Percentiles rank a stretch among this genome's conserved stretches.
Evolutionary conservation across 306 rosid species (phyloP).

Genomic region (Cyamopsis tetragonoloba): DNA sequence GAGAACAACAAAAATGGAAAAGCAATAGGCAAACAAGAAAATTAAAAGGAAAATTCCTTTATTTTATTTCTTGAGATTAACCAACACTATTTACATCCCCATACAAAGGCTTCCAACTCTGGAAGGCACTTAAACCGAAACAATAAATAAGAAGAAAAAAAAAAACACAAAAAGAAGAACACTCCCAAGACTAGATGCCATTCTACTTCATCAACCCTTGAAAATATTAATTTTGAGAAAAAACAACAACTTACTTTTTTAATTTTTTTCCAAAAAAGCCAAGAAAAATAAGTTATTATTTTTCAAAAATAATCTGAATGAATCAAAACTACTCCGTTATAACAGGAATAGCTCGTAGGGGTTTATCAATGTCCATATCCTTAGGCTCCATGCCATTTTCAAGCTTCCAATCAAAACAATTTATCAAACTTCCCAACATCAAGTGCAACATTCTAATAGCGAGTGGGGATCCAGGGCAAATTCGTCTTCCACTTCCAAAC

Average conservation of each 20-base stretch:
- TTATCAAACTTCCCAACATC: slow-evolving; percentile 49
- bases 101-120: neutral
- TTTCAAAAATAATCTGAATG: too few relatives aligned
- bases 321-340: too few relatives aligned
- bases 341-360: slow-evolving; percentile 21
- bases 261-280: too few relatives aligned
- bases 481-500: slow-evolving; percentile 42
- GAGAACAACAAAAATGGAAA: too few relatives aligned
- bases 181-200: too few relatives aligned
- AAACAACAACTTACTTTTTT: too few relatives aligned
- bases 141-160: neutral
- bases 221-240: too few relatives aligned
- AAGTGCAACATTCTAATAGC: slow-evolving; percentile 45
- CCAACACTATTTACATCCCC: neutral
- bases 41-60: too few relatives aligned
- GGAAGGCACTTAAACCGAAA: neutral
- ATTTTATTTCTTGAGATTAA: too few relatives aligned
- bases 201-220: too few relatives aligned
- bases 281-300: too few relatives aligned
- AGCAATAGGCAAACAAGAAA: too few relatives aligned
- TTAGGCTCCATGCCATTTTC: slow-evolving; percentile 27
- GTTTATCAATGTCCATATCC: slow-evolving; percentile 40
- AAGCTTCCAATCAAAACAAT: slow-evolving; percentile 61
- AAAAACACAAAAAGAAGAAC: neutral
- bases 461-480: slow-evolving; percentile 45